These are phyloP conservation scores for Alnus glutinosa DNA, from an alignment of 306 rosid genomes.

Conservation along the genomic window DNA sequence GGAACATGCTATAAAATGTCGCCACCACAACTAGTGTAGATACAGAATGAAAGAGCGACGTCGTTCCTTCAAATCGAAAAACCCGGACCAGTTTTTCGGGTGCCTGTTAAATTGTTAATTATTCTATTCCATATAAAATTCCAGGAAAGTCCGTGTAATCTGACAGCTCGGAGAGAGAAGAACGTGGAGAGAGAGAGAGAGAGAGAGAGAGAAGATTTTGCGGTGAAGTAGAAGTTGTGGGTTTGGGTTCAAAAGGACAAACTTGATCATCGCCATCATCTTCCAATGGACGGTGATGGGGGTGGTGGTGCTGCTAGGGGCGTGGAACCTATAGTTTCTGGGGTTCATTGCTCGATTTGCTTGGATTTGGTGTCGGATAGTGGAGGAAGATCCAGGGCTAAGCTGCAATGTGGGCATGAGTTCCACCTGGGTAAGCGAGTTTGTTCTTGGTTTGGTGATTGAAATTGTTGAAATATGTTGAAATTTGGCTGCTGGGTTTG, in stretches of 20 bases:
- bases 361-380: conserved; percentile 17
- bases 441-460: neutral
- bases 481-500: neutral
- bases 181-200: neutral
- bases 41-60: neutral
- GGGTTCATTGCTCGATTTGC: conserved; percentile 37
- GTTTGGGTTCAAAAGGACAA: conserved; percentile 8
- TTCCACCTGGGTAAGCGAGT: conserved; percentile 32
- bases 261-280: conserved; percentile 8
- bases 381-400: conserved; percentile 32
- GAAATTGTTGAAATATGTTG: neutral
- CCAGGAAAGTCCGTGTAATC: conserved; percentile 22
- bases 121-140: neutral
- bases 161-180: conserved; percentile 25
- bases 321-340: conserved; percentile 2
- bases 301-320: conserved; percentile 2
- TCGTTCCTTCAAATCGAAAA: neutral
- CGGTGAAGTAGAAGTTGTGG: conserved; percentile 5
- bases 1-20: neutral
- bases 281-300: conserved; percentile 14
- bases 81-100: neutral
- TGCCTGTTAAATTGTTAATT: neutral
- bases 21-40: neutral
- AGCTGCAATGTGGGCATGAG: conserved; percentile 36
- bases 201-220: neutral